Evolutionary conservation across 1,284 basidiomycete species (phyloP), one percentile per base, ranked within the genome.

Genomic region (Rhodotorula sp.): DNA sequence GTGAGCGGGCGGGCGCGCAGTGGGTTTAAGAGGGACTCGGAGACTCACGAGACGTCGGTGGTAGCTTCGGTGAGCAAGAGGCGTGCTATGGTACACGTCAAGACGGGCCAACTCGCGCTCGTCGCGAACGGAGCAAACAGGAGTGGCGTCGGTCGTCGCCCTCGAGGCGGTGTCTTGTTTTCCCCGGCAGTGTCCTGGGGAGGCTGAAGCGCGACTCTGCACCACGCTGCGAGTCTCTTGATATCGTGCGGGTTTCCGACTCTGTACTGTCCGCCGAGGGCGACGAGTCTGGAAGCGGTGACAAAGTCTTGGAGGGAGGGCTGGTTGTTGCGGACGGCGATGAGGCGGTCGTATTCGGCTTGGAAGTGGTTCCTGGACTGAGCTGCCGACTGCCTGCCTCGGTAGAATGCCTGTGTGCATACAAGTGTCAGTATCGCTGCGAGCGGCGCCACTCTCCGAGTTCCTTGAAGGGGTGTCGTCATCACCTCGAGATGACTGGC

Each of bases 181-280:
- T 45, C 5, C 5, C 15, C 52, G 67, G 65, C 62, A 5, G 34
- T 21, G 6, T 14, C 23, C 38, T 4, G 48, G 0, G 48, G 23
- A 18, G 69, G 63, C 3, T 50, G 38, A 18, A 81, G 52, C 76
- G 88, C 79, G 26, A 79, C 76, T 58, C 79, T 75, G 26, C 86
- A 86, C 88, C 88, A 90, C 21, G 79, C 66, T 3, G 76, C 83
- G 19, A 91, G 81, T 18, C 81, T 64, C 50, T 75, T 75, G 50
- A 76, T 63, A 43, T 80, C 79, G 10, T 52, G 70, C 19, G 56
- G 64, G 54, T 78, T 74, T 8, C 64, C 63, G 21, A 43, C 7
- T 5, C 54, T 62, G 5, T 54, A 64, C 59, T 71, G 69, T 16
- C 67, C 67, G 54, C 73, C 67, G 12, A 26, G n/a, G 54, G 69